A percentile compares a stretch with the other conserved stretches of the same genome.
phyloP scores from a whole-genome alignment of 202 grass and related monocot species.

The Cymbopogon flexuosus region DNA sequence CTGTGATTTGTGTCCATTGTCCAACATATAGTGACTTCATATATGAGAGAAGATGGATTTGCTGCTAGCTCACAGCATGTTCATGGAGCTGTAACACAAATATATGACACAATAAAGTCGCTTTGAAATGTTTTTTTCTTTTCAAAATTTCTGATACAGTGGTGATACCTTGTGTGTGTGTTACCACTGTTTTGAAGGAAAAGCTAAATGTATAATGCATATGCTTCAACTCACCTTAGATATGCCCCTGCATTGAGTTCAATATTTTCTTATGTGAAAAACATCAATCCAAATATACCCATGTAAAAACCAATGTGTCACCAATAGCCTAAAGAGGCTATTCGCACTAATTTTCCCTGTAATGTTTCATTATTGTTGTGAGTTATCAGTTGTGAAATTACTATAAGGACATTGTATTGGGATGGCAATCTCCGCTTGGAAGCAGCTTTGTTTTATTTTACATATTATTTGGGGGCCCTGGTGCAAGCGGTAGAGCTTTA shows the following conservation, averaged over 20 bases:
- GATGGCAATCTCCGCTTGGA: not conserved
- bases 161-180: not conserved
- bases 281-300: not conserved
- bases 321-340: not conserved
- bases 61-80: not conserved
- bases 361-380: slow-evolving; percentile 11
- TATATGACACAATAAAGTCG: not conserved
- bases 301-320: not conserved
- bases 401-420: not conserved
- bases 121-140: not conserved
- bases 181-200: slow-evolving; percentile 1
- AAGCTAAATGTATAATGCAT: not conserved
- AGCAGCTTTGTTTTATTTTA: not conserved
- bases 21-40: no score
- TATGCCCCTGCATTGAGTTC: slow-evolving; percentile 2
- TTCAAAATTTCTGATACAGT: not conserved
- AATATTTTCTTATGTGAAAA: not conserved
- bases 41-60: not conserved
- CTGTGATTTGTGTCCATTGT: no score
- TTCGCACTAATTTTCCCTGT: not conserved
- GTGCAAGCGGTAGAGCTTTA: no score
- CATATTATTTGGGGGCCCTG: not conserved
- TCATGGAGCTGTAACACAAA: not conserved
- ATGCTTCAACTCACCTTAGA: not conserved
- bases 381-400: not conserved